phyloP scores from a whole-genome alignment of 768 basidiomycete species.

The Russula olivacea region DNA sequence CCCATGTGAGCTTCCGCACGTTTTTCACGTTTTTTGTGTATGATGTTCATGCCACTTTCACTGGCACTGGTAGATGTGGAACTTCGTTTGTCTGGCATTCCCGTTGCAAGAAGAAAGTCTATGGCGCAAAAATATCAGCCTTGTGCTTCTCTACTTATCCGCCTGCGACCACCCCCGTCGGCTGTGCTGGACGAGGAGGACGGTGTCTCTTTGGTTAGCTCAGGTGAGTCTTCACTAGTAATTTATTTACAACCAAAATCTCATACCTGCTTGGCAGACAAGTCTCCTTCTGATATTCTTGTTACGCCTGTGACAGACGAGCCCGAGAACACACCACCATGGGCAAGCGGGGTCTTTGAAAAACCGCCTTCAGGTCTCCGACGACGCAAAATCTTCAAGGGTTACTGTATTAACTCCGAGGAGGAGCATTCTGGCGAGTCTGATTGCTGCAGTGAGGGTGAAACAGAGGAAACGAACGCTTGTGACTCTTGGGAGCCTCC shows the following conservation, averaged over 20 bases:
- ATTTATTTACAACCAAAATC: neutral
- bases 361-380: slow-evolving; percentile 14
- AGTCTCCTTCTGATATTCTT: slow-evolving; percentile 21
- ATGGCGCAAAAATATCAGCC: slow-evolving; percentile 15
- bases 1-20: slow-evolving; percentile 36
- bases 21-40: neutral
- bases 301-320: slow-evolving; percentile 16
- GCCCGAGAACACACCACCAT: slow-evolving; percentile 5
- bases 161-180: slow-evolving; percentile 17
- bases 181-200: slow-evolving; percentile 5
- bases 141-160: slow-evolving; percentile 19
- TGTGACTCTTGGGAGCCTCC: slow-evolving; percentile 12
- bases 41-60: neutral
- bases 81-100: slow-evolving; percentile 16
- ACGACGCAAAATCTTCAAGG: slow-evolving; percentile 15
- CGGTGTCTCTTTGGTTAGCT: slow-evolving; percentile 5
- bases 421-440: slow-evolving; percentile 33
- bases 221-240: slow-evolving; percentile 2
- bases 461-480: slow-evolving; percentile 26
- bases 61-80: slow-evolving; percentile 17
- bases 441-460: slow-evolving; percentile 35
- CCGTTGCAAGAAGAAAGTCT: slow-evolving; percentile 17
- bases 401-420: slow-evolving; percentile 17
- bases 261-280: neutral
- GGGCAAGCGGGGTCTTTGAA: slow-evolving; percentile 14